Conservation (phyloP, 306 rosid species). For the Hylodesmum podocarpum region DNA sequence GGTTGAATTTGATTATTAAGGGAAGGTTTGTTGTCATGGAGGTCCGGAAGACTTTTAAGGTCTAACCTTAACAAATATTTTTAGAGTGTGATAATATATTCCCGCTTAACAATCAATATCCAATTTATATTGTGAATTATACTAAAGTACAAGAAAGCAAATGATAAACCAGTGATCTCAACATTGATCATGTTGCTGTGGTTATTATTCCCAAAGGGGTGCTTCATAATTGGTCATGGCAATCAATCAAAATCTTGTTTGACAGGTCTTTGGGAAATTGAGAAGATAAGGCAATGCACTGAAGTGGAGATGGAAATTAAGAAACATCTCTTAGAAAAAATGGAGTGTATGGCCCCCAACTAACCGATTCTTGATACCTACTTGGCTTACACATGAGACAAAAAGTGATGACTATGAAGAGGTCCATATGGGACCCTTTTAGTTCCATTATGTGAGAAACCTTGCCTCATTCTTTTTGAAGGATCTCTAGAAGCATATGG, state of each 20-base stretch:
- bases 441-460: constrained; percentile 39
- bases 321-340: background rate
- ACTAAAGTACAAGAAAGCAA: background rate
- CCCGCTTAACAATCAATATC: background rate
- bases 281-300: background rate
- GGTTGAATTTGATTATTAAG: no score
- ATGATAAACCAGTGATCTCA: background rate
- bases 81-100: background rate
- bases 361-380: constrained; percentile 40
- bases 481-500: constrained; percentile 39
- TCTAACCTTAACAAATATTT: background rate
- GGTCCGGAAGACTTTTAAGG: background rate
- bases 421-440: constrained; percentile 32
- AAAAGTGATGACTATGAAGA: constrained; percentile 47
- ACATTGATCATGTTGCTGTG: background rate
- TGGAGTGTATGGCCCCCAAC: constrained; percentile 31
- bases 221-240: constrained; percentile 4
- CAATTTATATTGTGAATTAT: background rate
- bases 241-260: background rate
- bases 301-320: constrained; percentile 11
- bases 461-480: background rate
- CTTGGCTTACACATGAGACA: constrained; percentile 54
- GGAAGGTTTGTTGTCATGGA: background rate
- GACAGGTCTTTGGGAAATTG: background rate
- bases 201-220: background rate